Evolutionary conservation across 345 rosid genomes (phyloP).

Genomic region (Eucalyptus curtisii): DNA sequence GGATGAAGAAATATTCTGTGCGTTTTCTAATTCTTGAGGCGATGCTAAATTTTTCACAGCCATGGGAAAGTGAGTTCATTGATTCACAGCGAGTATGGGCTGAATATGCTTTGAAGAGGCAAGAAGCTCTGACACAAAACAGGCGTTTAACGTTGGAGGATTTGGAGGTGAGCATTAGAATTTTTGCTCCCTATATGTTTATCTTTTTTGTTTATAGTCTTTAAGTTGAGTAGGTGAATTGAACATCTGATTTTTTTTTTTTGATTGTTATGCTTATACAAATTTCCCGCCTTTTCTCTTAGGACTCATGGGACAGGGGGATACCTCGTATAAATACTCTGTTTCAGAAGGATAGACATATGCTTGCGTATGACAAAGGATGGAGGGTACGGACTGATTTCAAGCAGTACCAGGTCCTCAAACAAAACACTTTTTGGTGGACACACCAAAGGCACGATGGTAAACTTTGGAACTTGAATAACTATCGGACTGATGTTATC

Average conservation of each 20-base stretch:
- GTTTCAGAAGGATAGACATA: slow-evolving; percentile 96
- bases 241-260: neutral
- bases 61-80: slow-evolving; percentile 99
- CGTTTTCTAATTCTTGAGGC: neutral
- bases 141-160: slow-evolving; percentile 97
- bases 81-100: slow-evolving; percentile 99
- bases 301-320: slow-evolving; percentile 99
- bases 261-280: neutral
- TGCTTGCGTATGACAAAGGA: slow-evolving; percentile 95
- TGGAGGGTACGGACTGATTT: slow-evolving; percentile 99
- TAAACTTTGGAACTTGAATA: slow-evolving; percentile 97
- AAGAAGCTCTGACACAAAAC: slow-evolving; percentile 98
- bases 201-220: neutral
- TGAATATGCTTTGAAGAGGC: slow-evolving; percentile 97
- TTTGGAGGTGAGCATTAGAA: slow-evolving; percentile 57
- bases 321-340: slow-evolving; percentile 97
- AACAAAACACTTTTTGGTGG: slow-evolving; percentile 99
- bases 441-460: slow-evolving; percentile 99
- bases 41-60: slow-evolving; percentile 23
- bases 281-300: neutral
- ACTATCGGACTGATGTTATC: slow-evolving; percentile 97
- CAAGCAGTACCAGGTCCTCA: slow-evolving; percentile 96
- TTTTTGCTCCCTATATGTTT: neutral
- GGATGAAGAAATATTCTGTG: neutral
- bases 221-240: neutral